Conservation (phyloP, 2,329 filamentous ascomycete genomes). For the Fusarium camptoceras region DNA sequence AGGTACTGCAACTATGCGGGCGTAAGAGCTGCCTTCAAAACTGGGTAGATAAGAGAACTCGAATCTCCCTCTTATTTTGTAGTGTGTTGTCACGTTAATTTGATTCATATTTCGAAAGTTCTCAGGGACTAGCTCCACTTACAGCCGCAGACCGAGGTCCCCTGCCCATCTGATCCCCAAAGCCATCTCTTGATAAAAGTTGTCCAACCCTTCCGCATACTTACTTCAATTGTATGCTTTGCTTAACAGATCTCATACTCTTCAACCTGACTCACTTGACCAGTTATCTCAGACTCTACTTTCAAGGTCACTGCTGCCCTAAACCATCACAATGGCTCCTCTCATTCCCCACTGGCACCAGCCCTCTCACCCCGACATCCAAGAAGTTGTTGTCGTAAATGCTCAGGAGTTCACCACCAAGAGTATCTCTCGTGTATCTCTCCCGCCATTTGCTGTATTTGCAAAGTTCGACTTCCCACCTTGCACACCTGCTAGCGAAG, state of each 20-base stretch:
- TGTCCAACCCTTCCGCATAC: neutral
- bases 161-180: neutral
- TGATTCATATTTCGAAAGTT: constrained; percentile 9
- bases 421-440: constrained; percentile 65
- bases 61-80: constrained; percentile 11
- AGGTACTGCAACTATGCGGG: constrained; percentile 22
- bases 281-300: neutral
- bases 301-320: constrained; percentile 11
- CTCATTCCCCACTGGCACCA: constrained; percentile 69
- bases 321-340: constrained; percentile 60
- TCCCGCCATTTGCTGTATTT: constrained; percentile 73
- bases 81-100: constrained; percentile 4
- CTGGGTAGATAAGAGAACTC: constrained; percentile 27
- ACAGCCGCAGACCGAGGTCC: constrained; percentile 23
- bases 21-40: constrained; percentile 7
- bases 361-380: constrained; percentile 69
- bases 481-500: constrained; percentile 64
- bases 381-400: constrained; percentile 65
- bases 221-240: neutral
- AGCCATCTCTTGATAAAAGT: neutral
- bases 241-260: neutral
- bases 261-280: neutral
- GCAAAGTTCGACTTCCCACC: constrained; percentile 75
- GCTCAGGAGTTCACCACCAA: constrained; percentile 68
- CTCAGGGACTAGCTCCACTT: constrained; percentile 23